Evolutionary conservation across 331 rosid genomes (phyloP), one percentile per base, ranked within the genome.

Genomic region (Rosa hybrid): DNA sequence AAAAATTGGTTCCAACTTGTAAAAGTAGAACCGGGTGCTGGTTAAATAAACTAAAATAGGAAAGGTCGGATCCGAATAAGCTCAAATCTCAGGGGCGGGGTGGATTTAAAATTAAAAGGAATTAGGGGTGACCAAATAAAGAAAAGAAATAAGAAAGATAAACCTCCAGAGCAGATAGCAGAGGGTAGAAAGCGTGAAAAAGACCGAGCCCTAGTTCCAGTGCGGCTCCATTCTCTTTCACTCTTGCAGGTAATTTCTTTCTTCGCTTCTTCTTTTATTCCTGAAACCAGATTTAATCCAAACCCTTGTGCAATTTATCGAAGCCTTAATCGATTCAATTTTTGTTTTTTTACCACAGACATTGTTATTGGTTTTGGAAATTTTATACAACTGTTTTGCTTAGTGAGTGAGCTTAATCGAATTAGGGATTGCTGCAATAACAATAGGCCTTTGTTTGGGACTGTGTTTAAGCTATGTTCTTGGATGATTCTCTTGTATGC

Each of bases 161-260:
- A 71, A 25, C n/a, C 46, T 27, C 51, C 57, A 7, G 18, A n/a
- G 27, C 42, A 25, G 7, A 54, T 12, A 17, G 72, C 12, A 34
- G 45, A 34, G 9, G 39, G 10, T 65, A 7, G 65, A 44, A 38
- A 67, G 12, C 53, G 53, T 44, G 12, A n/a, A 57, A 7, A 8
- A 8, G 3, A 57, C 12, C 75, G 34, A 72, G 21, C n/a, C 74
- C 46, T n/a, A 45, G 56, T 56, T 56, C n/a, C 7, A 50, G 21
- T 71, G 34, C 67, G 42, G 18, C 14, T 50, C 56, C 53, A 48
- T 54, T 45, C 30, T 27, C 77, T 6, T 38, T 38, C 54, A 16
- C 44, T 57, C 67, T 62, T 42, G 11, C 63, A 70, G 81, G 86
- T 83, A 51, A 72, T 27, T n/a, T 62, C 54, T 23, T 72, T 48